Base-by-base conservation (phyloP, 169 alveolate species). In the Plasmodium adleri region DNA sequence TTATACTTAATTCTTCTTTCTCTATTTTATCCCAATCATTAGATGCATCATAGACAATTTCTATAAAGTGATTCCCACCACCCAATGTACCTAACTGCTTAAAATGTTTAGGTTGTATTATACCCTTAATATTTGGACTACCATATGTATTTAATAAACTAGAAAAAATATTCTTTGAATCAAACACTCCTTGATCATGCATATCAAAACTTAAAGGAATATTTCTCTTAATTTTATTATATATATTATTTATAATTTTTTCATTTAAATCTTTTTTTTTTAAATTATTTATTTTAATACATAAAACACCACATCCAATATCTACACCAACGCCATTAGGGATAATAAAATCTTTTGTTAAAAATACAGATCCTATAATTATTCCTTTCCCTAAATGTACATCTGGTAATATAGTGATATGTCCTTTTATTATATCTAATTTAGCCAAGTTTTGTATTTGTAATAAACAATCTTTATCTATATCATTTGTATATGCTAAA, bases 31-130 rank as follows among this genome's bases (percentile, higher is more conserved):
- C n/a, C 24, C 7, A 17, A 1, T 56, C 32, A 12, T 56, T 15
- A 13, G 17, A 15, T 15, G 80, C 91, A 32, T 93, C 95, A 50
- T 87, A 89, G 17, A 85, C 94, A 1, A 93, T 88, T 85, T 93
- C 96, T 64, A 93, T 91, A 56, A 93, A 93, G 62, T 93, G 96
- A 56, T 93, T 93, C 26, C 96, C 96, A 6, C 95, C 96, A 17
- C 96, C 96, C 6, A 93, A 74, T 7, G 96, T 88, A 10, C 96
- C 96, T 47, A 93, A 88, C 66, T 93, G 94, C 92, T 50, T 71
- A 47, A 90, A 83, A 87, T 90, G 94, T 12, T 83, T 83, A 39
- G 76, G n/a, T 63, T 70, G 78, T 49, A 93, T 70, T 70, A 80
- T 59, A 80, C 58, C 26, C 17, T 43, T 47, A 24, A 80, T 80